Evolutionary conservation across 148 eudicot species (phyloP), one percentile per base, ranked within the genome.

Genomic region (Vaccinium macrocarpon): DNA sequence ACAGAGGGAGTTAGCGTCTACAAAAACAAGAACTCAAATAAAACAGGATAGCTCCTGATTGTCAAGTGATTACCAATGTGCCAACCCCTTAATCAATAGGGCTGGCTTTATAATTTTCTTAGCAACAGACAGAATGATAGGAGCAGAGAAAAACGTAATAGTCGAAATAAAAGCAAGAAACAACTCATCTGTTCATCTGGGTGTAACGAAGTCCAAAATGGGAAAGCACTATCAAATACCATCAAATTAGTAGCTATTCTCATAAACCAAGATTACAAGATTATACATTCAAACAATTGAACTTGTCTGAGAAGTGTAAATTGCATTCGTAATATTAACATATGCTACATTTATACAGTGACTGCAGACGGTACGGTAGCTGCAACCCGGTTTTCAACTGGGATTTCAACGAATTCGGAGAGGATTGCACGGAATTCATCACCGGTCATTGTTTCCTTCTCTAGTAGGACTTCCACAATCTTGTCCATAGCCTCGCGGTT

Each of bases 401-500:
- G 99, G 85, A 97, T 97, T 84, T 95, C 99, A 50, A 76, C 88
- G 81, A 90, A 97, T 82, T 97, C 99, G 0, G 98, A 92, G 1
- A 97, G 91, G 79, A 97, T 93, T 18, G 98, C 97, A 49, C 99
- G 87, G 93, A 97, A 97, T 87, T 97, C 99, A 25, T 97, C 99
- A 9, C 99, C 99, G 1, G 88, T 87, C 88, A 97, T 92, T 50
- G 99, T 95, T 86, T 97, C 99, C 86, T 92, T 97, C 89, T 97
- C 98, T 3, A 97, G 81, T 13, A 97, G 96, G 82, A 97, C 94
- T 75, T 97, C 99, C 35, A 97, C 99, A 15, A 97, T 93, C 90
- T 94, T 97, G 87, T 97, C 99, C 2, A 97, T 93, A 12, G 99
- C 99, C 86, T 97, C 99, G 6, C 99, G 93, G 91, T 97, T 97